Evolutionary conservation across 768 basidiomycete genomes (phyloP).

Genomic region (Pholiota molesta): DNA sequence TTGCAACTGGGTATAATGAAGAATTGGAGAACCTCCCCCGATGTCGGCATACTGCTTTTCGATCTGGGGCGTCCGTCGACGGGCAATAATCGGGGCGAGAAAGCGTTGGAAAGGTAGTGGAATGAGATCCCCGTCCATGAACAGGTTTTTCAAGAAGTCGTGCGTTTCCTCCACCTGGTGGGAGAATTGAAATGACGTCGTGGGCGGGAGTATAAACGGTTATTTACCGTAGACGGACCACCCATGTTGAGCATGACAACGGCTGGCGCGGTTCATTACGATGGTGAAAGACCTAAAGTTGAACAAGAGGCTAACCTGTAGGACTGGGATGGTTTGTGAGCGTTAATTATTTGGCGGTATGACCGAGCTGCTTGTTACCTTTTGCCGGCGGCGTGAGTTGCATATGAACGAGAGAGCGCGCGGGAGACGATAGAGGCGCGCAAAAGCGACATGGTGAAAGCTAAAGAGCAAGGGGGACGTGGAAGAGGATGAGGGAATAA

Average conservation of each 20-base stretch:
- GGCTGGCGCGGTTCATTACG: constrained; percentile 42
- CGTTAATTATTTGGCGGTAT: not conserved
- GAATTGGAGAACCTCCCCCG: constrained; percentile 96
- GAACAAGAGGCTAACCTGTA: constrained; percentile 49
- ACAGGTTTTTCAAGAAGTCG: constrained; percentile 90
- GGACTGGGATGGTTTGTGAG: constrained; percentile 44
- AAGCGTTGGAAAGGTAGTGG: constrained; percentile 90
- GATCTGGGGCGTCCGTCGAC: constrained; percentile 87
- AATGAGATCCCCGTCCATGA: constrained; percentile 92
- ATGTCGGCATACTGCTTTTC: constrained; percentile 94
- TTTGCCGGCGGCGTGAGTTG: constrained; percentile 25
- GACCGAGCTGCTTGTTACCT: constrained; percentile 26
- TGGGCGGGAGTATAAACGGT: constrained; percentile 6
- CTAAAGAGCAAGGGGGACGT: constrained; percentile 12
- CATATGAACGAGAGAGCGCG: constrained; percentile 28
- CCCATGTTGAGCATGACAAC: constrained; percentile 99
- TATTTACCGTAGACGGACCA: constrained; percentile 85
- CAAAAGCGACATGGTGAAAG: constrained; percentile 23
- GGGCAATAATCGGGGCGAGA: constrained; percentile 88
- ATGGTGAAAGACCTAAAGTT: constrained; percentile 12
- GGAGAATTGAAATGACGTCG: constrained; percentile 10
- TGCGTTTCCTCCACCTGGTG: constrained; percentile 86
- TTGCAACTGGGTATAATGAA: constrained; percentile 85
- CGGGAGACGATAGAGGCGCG: constrained; percentile 17
- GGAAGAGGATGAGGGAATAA: constrained; percentile 18